Evolutionary conservation across 768 basidiomycete genomes (phyloP).

Genomic region (Lactifluus echinatus): DNA sequence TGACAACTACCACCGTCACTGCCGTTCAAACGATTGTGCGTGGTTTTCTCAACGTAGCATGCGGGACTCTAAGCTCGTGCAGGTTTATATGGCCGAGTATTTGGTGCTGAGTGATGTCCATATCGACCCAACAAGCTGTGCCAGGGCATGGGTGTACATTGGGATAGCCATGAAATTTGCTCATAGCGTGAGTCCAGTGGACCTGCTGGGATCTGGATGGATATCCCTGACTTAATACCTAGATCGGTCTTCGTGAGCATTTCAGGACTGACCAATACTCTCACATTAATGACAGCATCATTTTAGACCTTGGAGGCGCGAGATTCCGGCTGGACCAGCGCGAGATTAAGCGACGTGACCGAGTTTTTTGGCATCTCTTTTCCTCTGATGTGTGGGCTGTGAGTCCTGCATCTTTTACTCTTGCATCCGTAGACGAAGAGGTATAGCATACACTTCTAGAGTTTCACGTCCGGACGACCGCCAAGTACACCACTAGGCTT

Average conservation of each 20-base stretch:
- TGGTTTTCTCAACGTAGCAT: neutral
- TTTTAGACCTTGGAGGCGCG: constrained; percentile 47
- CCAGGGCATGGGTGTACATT: constrained; percentile 46
- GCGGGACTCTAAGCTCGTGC: constrained; percentile 20
- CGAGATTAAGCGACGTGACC: constrained; percentile 39
- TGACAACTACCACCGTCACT: constrained; percentile 42
- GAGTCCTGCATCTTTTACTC: neutral
- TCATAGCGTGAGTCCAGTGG: constrained; percentile 41
- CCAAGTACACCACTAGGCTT: constrained; percentile 21
- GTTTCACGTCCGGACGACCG: constrained; percentile 25
- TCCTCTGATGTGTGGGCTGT: constrained; percentile 55
- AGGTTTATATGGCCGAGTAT: constrained; percentile 40
- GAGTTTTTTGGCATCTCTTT: constrained; percentile 66
- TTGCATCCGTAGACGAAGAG: neutral
- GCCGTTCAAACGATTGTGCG: constrained; percentile 51
- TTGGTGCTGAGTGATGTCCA: constrained; percentile 49
- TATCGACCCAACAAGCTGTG: constrained; percentile 32
- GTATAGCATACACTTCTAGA: constrained; percentile 13
- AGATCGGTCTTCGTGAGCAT: constrained; percentile 49
- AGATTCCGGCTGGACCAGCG: constrained; percentile 50
- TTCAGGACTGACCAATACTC: neutral
- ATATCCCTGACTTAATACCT: neutral
- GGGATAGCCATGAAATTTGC: constrained; percentile 52
- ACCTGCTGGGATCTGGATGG: constrained; percentile 5
- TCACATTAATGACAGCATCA: constrained; percentile 14